phyloP scores from a whole-genome alignment of 441 rosid genomes.

The Euphorbia celastroides region DNA sequence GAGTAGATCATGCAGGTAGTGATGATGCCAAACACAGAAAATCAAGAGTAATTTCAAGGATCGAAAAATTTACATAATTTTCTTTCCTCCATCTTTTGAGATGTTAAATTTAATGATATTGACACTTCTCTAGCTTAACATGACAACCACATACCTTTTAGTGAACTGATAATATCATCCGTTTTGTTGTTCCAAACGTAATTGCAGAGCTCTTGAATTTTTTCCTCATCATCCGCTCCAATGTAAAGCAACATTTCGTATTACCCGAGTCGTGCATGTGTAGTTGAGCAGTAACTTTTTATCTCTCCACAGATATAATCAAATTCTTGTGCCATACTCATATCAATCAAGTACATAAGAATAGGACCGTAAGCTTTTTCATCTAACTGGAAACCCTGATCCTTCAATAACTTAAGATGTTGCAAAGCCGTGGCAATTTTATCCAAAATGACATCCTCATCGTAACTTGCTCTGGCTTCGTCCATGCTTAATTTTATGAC shows the following conservation, averaged over 20 bases:
- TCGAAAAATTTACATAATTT: no score
- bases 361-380: constrained; percentile 62
- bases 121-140: no score
- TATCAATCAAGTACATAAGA: constrained; percentile 56
- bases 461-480: constrained; percentile 42
- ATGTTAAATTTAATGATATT: no score
- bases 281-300: constrained; percentile 33
- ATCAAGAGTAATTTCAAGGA: no score
- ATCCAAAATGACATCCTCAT: constrained; percentile 40
- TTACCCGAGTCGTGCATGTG: constrained; percentile 55
- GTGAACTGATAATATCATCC: constrained; percentile 30
- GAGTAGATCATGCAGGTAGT: constrained; percentile 6
- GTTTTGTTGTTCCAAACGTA: constrained; percentile 25
- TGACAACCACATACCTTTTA: constrained; percentile 40
- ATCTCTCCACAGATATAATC: constrained; percentile 33
- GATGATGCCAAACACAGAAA: no score
- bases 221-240: constrained; percentile 40
- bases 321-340: constrained; percentile 63
- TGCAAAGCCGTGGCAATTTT: constrained; percentile 38
- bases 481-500: constrained; percentile 42
- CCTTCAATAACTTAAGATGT: constrained; percentile 45
- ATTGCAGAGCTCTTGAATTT: constrained; percentile 50
- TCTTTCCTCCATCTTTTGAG: no score
- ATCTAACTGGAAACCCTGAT: constrained; percentile 48
- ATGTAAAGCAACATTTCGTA: constrained; percentile 77